A percentile compares a stretch with the other conserved stretches of the same genome.
phyloP scores from a whole-genome alignment of 179 eudicot genomes.

The Heliamphora pulchella region DNA sequence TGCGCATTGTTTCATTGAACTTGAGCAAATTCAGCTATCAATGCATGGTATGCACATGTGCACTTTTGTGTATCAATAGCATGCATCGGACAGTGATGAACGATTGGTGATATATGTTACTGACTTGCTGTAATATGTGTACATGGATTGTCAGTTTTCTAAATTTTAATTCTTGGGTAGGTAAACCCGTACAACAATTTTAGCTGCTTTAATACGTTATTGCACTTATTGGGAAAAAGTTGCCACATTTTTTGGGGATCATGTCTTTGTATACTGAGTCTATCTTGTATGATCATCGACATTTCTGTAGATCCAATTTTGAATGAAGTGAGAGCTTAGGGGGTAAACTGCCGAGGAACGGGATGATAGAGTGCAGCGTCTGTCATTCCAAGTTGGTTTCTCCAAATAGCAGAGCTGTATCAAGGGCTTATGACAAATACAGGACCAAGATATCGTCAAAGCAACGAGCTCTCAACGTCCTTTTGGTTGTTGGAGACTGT shows the following conservation, averaged over 20 bases:
- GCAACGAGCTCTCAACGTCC: constrained; percentile 72
- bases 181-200: background rate
- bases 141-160: background rate
- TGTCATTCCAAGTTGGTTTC: constrained; percentile 80
- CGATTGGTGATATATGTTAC: too few relatives aligned
- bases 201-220: constrained; percentile 5
- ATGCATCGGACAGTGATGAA: background rate
- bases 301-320: background rate
- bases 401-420: constrained; percentile 60
- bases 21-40: background rate
- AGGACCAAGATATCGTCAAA: constrained; percentile 78
- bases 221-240: background rate
- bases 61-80: background rate
- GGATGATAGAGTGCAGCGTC: constrained; percentile 86
- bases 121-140: too few relatives aligned
- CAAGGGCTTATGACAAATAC: constrained; percentile 84
- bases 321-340: constrained; percentile 10
- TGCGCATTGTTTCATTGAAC: background rate
- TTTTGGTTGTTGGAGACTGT: constrained; percentile 93
- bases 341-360: constrained; percentile 53
- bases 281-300: constrained; percentile 6
- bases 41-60: background rate
- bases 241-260: background rate
- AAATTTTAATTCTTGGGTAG: background rate
- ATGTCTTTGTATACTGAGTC: background rate